Conservation (phyloP, 2,329 filamentous ascomycete genomes). For the Xylariaceae sp. region DNA sequence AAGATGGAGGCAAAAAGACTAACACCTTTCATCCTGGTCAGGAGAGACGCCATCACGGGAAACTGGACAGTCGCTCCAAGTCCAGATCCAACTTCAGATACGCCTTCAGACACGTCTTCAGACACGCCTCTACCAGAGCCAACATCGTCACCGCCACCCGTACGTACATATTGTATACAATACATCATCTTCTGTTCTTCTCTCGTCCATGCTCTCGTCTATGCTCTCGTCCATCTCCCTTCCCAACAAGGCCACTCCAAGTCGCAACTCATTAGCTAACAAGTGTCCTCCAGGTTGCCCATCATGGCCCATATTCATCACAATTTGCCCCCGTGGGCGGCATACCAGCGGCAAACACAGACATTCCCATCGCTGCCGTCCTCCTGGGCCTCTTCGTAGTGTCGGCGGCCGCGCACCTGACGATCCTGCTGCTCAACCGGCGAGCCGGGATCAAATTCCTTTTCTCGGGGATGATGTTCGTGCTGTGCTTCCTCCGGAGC, state of each 20-base stretch:
- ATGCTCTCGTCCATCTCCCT: neutral
- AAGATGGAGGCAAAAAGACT: neutral
- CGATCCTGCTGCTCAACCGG: conserved; percentile 40
- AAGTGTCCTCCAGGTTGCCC: neutral
- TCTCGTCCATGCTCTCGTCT: neutral
- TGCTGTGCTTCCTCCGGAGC: conserved; percentile 52
- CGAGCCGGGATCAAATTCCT: conserved; percentile 52
- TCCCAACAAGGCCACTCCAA: neutral
- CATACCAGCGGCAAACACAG: conserved; percentile 17
- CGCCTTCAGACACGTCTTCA: no score
- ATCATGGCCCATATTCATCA: conserved; percentile 18
- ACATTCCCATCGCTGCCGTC: conserved; percentile 24
- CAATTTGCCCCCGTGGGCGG: conserved; percentile 25
- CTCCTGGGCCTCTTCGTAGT: conserved; percentile 24
- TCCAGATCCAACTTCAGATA: conserved; percentile 1
- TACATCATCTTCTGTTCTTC: neutral
- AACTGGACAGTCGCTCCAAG: conserved; percentile 15
- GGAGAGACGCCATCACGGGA: conserved; percentile 9
- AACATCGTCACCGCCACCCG: conserved; percentile 1
- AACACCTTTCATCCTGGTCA: neutral
- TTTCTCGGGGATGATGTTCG: conserved; percentile 52
- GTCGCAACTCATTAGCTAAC: neutral
- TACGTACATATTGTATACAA: conserved; percentile 4
- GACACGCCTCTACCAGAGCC: conserved; percentile 1
- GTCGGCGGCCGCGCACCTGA: conserved; percentile 24